Evolutionary conservation across 2,329 filamentous ascomycete species (phyloP).

Genomic region (Dactylonectria estremocensis): DNA sequence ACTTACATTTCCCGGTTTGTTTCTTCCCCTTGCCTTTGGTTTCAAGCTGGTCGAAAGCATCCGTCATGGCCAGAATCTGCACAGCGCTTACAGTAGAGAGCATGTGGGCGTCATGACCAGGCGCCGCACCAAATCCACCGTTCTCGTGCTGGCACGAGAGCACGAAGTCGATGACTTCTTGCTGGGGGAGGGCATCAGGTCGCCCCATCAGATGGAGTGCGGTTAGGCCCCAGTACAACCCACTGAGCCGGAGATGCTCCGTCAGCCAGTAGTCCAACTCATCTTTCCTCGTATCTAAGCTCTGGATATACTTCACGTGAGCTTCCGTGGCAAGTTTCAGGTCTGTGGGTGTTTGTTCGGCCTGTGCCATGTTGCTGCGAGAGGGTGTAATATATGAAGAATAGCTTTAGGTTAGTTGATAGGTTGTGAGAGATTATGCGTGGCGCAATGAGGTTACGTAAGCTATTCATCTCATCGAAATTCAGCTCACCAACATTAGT

Average conservation of each 20-base stretch:
- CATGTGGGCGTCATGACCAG: slow-evolving; percentile 95
- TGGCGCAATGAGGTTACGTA: slow-evolving; percentile 13
- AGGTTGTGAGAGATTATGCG: slow-evolving; percentile 21
- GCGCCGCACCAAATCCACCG: slow-evolving; percentile 94
- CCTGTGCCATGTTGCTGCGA: slow-evolving; percentile 50
- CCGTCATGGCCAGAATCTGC: slow-evolving; percentile 89
- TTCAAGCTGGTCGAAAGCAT: slow-evolving; percentile 89
- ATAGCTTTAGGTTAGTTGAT: slow-evolving; percentile 20
- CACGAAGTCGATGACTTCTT: slow-evolving; percentile 91
- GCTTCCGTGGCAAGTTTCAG: slow-evolving; percentile 66
- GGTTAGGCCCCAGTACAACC: slow-evolving; percentile 96
- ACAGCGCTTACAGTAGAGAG: slow-evolving; percentile 96
- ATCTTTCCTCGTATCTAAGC: slow-evolving; percentile 91
- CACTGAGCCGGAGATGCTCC: slow-evolving; percentile 94
- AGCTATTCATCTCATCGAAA: neutral
- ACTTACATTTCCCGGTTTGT: slow-evolving; percentile 84
- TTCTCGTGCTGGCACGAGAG: slow-evolving; percentile 91
- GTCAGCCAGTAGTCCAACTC: slow-evolving; percentile 98
- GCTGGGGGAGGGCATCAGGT: slow-evolving; percentile 85
- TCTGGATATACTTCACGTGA: slow-evolving; percentile 94
- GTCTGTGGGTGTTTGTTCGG: slow-evolving; percentile 52
- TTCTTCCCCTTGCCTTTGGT: slow-evolving; percentile 73
- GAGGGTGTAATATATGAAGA: slow-evolving; percentile 20
- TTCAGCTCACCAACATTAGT: neutral
- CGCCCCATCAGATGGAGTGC: slow-evolving; percentile 87